These are phyloP conservation scores for Cladophialophora exuberans DNA, from an alignment of 2,329 filamentous ascomycete genomes.

Conservation along the genomic window DNA sequence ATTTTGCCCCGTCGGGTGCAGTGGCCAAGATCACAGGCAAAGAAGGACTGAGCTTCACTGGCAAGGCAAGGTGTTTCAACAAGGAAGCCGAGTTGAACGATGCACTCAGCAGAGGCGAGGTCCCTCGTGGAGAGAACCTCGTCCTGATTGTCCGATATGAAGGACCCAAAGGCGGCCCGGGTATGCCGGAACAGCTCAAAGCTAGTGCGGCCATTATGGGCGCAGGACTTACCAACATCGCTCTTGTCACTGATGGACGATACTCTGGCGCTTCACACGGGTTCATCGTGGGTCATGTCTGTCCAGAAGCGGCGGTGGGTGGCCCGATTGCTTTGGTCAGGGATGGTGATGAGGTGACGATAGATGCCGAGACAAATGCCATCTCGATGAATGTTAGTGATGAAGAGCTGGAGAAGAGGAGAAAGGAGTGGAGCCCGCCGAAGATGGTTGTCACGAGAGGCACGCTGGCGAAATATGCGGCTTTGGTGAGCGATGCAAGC, in stretches of 20 bases:
- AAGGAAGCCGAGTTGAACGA: conserved; percentile 79
- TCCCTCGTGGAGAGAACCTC: conserved; percentile 75
- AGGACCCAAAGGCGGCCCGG: conserved; percentile 88
- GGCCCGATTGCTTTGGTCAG: conserved; percentile 83
- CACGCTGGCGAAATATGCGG: conserved; percentile 85
- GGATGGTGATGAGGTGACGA: conserved; percentile 81
- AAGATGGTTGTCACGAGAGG: conserved; percentile 76
- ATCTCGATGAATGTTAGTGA: conserved; percentile 72
- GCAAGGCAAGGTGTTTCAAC: conserved; percentile 81
- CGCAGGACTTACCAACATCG: conserved; percentile 82
- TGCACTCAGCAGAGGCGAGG: conserved; percentile 72
- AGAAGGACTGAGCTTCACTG: conserved; percentile 81
- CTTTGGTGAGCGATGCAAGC: conserved; percentile 85
- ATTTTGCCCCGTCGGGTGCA: conserved; percentile 83
- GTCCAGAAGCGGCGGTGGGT: conserved; percentile 85
- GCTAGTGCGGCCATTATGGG: conserved; percentile 91
- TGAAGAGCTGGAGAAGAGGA: conserved; percentile 68
- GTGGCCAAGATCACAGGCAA: conserved; percentile 98
- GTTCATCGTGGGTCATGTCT: conserved; percentile 92
- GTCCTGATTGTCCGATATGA: conserved; percentile 93
- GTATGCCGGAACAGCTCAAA: conserved; percentile 94
- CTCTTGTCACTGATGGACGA: conserved; percentile 87
- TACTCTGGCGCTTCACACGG: conserved; percentile 89
- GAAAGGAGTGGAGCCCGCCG: conserved; percentile 71
- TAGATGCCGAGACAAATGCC: conserved; percentile 77